Conservation (phyloP, 371 early-diverging fungal genomes). For the Sporodiniella umbellata region DNA sequence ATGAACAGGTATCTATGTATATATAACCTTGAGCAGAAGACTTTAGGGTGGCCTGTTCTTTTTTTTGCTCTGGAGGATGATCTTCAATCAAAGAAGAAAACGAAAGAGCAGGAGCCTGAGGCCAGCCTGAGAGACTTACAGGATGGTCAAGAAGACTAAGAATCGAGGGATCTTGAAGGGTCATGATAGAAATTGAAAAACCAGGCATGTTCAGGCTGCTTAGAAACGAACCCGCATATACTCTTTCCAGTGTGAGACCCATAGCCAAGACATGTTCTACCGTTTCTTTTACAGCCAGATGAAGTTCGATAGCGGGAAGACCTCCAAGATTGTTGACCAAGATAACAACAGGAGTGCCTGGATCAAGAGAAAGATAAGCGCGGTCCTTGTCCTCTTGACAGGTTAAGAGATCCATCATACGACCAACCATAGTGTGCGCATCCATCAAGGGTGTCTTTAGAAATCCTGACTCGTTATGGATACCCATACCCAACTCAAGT, state of each 20-base stretch:
- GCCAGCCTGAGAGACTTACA: conserved; percentile 59
- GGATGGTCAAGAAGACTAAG: conserved; percentile 46
- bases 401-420: conserved; percentile 56
- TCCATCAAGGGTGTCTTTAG: conserved; percentile 42
- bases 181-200: conserved; percentile 59
- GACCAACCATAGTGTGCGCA: conserved; percentile 48
- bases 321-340: conserved; percentile 84
- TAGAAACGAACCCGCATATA: conserved; percentile 66
- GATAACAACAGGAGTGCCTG: conserved; percentile 43
- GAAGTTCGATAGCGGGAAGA: conserved; percentile 65
- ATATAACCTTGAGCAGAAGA: neutral
- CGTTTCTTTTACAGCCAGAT: conserved; percentile 64
- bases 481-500: conserved; percentile 77
- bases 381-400: conserved; percentile 46
- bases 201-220: conserved; percentile 81
- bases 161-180: conserved; percentile 26
- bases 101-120: conserved; percentile 24
- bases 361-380: conserved; percentile 27
- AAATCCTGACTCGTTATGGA: conserved; percentile 76
- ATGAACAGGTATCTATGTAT: no score
- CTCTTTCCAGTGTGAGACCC: conserved; percentile 45
- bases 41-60: neutral
- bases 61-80: neutral
- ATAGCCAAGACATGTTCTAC: conserved; percentile 28
- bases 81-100: neutral